Evolutionary conservation across 192 early-diverging fungal genomes (phyloP), one percentile per base, ranked within the genome.

Genomic region (Linnemannia zychae): DNA sequence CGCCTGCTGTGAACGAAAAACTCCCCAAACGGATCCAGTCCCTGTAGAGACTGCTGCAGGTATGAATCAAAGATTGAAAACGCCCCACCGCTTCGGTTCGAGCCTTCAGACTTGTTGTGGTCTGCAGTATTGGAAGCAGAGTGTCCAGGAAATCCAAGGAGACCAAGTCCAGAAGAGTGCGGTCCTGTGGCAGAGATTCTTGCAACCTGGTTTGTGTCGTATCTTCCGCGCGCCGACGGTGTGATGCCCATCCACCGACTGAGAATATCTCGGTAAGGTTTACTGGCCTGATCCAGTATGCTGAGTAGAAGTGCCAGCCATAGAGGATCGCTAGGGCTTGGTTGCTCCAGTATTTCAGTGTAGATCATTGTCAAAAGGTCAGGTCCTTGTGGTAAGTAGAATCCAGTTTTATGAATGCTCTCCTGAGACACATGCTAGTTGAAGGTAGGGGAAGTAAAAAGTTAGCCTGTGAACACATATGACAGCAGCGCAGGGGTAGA

Each of bases 201-300:
- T 15, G 65, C 60, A 1, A 67, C n/a, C 24, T 72, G 69, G 13
- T 24, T 48, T 7, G 17, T 36, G 5, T 63, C 67, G n/a, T 57
- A 47, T 28, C 67, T 57, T 4, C n/a, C 37, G 31, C 66, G 48
- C 22, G 49, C 72, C n/a, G 72, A 74, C 24, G 65, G 49, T 18
- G 80, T 74, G 4, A 87, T 60, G 17, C 88, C 88, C 28, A 89
- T 34, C 88, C 88, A 89, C 49, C 76, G 83, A 37, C 81, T 86
- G 18, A 89, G 77, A 13, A 89, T 89, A 72, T 78, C 78, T 24
- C 80, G 37, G 40, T 88, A 89, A 0, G 88, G 88, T 34, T 78
- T 72, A 36, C 88, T 89, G 24, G 84, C 76, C 20, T 87, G 81
- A n/a, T 78, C 81, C 28, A 89, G 50, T 24, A 87, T 38, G 22